Conservation (phyloP, 345 rosid species). For the Carallia brachiata region DNA sequence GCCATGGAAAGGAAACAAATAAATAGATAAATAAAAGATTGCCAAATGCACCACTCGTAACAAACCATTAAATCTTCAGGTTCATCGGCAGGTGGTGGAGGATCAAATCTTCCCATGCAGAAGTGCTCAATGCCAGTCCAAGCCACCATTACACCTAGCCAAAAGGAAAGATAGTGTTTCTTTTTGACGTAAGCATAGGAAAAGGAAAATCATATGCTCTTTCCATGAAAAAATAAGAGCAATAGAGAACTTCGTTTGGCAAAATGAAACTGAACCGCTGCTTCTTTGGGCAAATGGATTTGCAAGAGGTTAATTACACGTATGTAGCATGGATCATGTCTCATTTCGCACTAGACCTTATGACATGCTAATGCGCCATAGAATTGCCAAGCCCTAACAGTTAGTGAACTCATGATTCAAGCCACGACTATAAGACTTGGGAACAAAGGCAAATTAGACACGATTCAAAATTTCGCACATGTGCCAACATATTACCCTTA, state of each 20-base stretch:
- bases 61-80: constrained; percentile 73
- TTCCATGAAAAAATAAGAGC: too few species aligned
- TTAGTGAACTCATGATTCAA: neutral
- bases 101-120: constrained; percentile 82
- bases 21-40: neutral
- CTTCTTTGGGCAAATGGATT: too few species aligned
- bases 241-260: too few species aligned
- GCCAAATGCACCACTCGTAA: constrained; percentile 12
- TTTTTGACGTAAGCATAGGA: too few species aligned
- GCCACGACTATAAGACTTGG: neutral
- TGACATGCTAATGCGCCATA: too few species aligned
- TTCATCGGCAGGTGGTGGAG: constrained; percentile 75
- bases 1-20: neutral
- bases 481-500: too few species aligned
- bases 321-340: too few species aligned
- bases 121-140: constrained; percentile 98
- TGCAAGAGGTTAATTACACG: too few species aligned
- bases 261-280: too few species aligned
- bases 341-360: too few species aligned
- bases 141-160: constrained; percentile 89
- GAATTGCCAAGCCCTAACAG: too few species aligned
- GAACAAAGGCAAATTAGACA: neutral
- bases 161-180: constrained; percentile 13
- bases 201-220: too few species aligned
- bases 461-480: neutral